Conservation (phyloP, 1,139 yeast genomes). For the Pichia sp. region DNA sequence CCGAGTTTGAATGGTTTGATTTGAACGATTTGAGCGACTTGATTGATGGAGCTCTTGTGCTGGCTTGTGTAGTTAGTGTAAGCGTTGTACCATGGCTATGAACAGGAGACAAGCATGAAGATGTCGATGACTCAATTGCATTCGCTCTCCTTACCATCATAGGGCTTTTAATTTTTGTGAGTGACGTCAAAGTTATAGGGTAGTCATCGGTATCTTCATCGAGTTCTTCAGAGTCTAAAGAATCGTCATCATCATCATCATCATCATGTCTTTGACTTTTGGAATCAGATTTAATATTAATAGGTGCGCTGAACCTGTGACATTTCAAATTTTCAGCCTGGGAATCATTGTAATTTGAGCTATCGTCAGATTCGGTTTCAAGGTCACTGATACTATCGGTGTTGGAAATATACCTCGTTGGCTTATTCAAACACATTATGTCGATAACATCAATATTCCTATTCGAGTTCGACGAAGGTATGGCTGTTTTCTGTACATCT, state of each 20-base stretch:
- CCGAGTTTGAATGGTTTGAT: slow-evolving; percentile 11
- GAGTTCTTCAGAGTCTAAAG: slow-evolving; percentile 20
- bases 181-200: slow-evolving; percentile 16
- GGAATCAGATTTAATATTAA: background rate
- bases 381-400: slow-evolving; percentile 16
- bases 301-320: background rate
- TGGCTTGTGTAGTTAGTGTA: slow-evolving; percentile 21
- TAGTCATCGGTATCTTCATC: slow-evolving; percentile 21
- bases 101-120: slow-evolving; percentile 17
- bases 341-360: slow-evolving; percentile 8
- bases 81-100: slow-evolving; percentile 22
- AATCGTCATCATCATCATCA: slow-evolving; percentile 8
- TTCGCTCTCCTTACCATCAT: slow-evolving; percentile 6
- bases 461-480: background rate
- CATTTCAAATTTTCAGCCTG: slow-evolving; percentile 1
- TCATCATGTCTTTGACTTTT: background rate
- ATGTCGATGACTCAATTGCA: slow-evolving; percentile 17
- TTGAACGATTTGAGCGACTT: slow-evolving; percentile 15
- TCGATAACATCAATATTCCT: slow-evolving; percentile 1
- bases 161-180: slow-evolving; percentile 11
- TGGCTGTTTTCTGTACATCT: slow-evolving; percentile 11
- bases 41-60: slow-evolving; percentile 14
- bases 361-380: slow-evolving; percentile 10
- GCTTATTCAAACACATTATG: slow-evolving; percentile 1
- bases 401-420: slow-evolving; percentile 1